Evolutionary conservation across 768 basidiomycete species (phyloP), one percentile per base, ranked within the genome.

Genomic region (Ramaria sp.): DNA sequence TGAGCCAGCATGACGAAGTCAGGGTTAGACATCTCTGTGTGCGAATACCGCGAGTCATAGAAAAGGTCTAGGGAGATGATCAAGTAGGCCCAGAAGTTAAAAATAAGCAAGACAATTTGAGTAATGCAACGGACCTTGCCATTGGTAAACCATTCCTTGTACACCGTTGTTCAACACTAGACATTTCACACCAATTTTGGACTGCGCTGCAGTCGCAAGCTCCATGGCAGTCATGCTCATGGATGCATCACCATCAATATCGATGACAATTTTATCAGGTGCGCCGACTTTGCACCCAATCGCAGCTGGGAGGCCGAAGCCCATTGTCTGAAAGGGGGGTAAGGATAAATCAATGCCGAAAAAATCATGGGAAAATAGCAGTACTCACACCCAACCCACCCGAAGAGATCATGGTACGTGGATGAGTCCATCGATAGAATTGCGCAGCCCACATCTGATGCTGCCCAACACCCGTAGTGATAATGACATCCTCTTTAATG

Each of bases 171-270:
- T 95, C 62, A 97, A 69, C 22, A 96, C 70, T 60, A 96, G 74
- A 38, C 92, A 86, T 71, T 99, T 99, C 65, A 97, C 91, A 56
- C 96, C 95, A 59, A 99, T 96, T 64, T 78, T 69, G 71, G 78
- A 92, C 64, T 94, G 89, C 24, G 88, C 76, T 4, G 96, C 96
- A 0, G 96, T 99, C 22, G 85, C 83, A 50, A 99, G 82, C 70
- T 99, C 96, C 96, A 98, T 99, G 0, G 93, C 95, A 1, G 96
- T 98, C 96, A 98, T 99, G 64, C 88, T 92, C 72, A 98, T 94
- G 20, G 91, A 95, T 0, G 96, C 96, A 66, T 99, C 96, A 10
- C 96, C 96, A 61, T 99, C 96, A 58, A 98, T 84, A 67, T 99
- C 94, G 47, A 99, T 73, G 55, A 99, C 95, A 52, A 79, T 86